Conservation (phyloP, 352 stramenopile species). For the Phytopythium kandeliae region DNA sequence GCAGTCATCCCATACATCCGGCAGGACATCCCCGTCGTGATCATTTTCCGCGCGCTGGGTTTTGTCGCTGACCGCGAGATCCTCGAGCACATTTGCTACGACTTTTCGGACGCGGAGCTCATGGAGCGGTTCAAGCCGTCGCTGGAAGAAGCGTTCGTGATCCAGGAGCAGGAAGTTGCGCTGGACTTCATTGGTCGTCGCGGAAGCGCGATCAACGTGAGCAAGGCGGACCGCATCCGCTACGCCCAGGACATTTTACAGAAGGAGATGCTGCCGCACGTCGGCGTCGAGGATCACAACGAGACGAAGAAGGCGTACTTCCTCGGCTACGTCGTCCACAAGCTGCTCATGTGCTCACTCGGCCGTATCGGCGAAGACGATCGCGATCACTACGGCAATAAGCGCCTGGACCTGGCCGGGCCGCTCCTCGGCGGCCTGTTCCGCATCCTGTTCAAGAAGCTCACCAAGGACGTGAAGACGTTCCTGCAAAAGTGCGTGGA, state of each 20-base stretch:
- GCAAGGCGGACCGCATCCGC: constrained; percentile 96
- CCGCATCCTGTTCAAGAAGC: constrained; percentile 97
- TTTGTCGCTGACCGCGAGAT: constrained; percentile 97
- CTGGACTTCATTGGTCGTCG: constrained; percentile 99
- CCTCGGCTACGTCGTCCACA: constrained; percentile 99
- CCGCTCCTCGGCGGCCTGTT: constrained; percentile 97
- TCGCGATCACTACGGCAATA: constrained; percentile 99
- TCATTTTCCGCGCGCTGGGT: constrained; percentile 98
- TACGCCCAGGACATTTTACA: constrained; percentile 99
- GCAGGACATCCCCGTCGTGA: constrained; percentile 98
- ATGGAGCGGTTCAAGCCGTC: constrained; percentile 99
- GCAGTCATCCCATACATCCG: constrained; percentile 98
- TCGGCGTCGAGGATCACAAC: constrained; percentile 97
- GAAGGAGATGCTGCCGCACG: constrained; percentile 99
- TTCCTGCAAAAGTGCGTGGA: constrained; percentile 91
- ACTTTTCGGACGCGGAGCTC: constrained; percentile 98
- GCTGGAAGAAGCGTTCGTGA: constrained; percentile 98
- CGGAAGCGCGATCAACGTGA: constrained; percentile 93
- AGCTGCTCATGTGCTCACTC: constrained; percentile 98
- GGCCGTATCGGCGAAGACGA: constrained; percentile 98
- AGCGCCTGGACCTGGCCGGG: constrained; percentile 98
- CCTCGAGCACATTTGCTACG: constrained; percentile 98
- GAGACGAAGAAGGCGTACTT: constrained; percentile 98
- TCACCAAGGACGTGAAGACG: constrained; percentile 98
- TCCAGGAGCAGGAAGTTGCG: constrained; percentile 97